A percentile compares a stretch with the other conserved stretches of the same genome.
phyloP scores from a whole-genome alignment of 1,139 yeast species.

The Yamadazyma spencermartinsiae region DNA sequence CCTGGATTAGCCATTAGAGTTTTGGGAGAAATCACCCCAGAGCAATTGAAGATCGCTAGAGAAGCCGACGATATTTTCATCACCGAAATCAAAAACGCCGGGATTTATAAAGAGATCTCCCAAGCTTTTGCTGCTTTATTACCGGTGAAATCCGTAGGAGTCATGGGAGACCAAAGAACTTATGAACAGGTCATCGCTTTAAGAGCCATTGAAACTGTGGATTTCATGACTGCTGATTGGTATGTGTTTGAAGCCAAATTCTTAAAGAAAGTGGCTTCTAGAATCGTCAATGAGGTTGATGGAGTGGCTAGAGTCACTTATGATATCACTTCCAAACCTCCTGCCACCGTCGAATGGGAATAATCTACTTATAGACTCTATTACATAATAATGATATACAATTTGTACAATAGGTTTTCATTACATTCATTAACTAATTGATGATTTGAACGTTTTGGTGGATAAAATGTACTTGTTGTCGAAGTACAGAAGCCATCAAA shows the following conservation, averaged over 20 bases:
- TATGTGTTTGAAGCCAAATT: constrained; percentile 88
- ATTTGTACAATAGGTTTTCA: no score
- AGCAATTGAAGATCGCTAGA: constrained; percentile 93
- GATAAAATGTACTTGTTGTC: constrained; percentile 27
- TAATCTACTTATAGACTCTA: constrained; percentile 35
- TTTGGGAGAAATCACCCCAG: constrained; percentile 91
- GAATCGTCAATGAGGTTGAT: constrained; percentile 97
- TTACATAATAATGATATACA: no score
- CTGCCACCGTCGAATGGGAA: constrained; percentile 99
- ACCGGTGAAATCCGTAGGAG: constrained; percentile 99
- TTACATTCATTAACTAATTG: constrained; percentile 3
- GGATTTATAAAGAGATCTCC: constrained; percentile 87
- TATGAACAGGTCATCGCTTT: constrained; percentile 98
- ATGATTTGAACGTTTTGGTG: constrained; percentile 1
- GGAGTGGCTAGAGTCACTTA: constrained; percentile 99
- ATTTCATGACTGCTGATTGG: constrained; percentile 99
- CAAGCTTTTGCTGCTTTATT: constrained; percentile 97
- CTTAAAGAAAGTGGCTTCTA: constrained; percentile 88
- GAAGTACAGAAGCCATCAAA: constrained; percentile 50
- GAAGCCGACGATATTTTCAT: constrained; percentile 95
- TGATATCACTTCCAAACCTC: constrained; percentile 98
- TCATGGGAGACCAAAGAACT: constrained; percentile 99
- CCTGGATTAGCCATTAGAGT: constrained; percentile 99
- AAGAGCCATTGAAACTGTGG: constrained; percentile 96
- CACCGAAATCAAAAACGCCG: constrained; percentile 91